These are phyloP conservation scores for Tolypocladium guangdongense DNA, from an alignment of 2,329 filamentous ascomycete species.

Conservation along the genomic window DNA sequence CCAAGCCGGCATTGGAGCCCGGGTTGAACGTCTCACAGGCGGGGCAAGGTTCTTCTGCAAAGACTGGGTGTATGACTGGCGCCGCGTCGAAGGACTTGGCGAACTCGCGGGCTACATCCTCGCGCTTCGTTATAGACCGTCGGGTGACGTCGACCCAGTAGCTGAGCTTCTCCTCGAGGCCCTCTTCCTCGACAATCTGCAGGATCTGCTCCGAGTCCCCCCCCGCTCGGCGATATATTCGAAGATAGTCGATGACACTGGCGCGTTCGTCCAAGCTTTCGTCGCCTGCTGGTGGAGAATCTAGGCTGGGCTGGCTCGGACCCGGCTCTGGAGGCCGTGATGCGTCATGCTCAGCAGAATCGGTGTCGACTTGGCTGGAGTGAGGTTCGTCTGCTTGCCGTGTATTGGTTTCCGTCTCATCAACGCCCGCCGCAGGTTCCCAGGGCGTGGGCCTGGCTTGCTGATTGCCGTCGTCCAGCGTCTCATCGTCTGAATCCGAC, in stretches of 20 bases:
- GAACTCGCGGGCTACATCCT: not conserved
- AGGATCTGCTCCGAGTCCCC: slow-evolving; percentile 49
- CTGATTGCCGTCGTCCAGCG: slow-evolving; percentile 15
- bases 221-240: slow-evolving; percentile 47
- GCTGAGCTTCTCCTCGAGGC: slow-evolving; percentile 44
- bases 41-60: not conserved
- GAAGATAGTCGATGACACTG: slow-evolving; percentile 27
- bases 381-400: not conserved
- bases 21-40: not conserved
- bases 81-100: not conserved
- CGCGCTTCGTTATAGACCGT: slow-evolving; percentile 15
- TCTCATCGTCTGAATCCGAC: slow-evolving; percentile 22
- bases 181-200: slow-evolving; percentile 49
- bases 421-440: not conserved
- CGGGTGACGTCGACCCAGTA: slow-evolving; percentile 48
- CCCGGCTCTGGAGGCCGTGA: not conserved
- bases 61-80: not conserved
- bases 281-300: not conserved
- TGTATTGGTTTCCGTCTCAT: not conserved
- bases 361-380: not conserved
- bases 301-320: not conserved
- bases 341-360: no score
- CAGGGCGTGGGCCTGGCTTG: slow-evolving; percentile 1
- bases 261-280: slow-evolving; percentile 7
- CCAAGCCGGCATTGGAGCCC: not conserved